phyloP scores from a whole-genome alignment of 208 protist species.

The Trypanosoma mega region DNA sequence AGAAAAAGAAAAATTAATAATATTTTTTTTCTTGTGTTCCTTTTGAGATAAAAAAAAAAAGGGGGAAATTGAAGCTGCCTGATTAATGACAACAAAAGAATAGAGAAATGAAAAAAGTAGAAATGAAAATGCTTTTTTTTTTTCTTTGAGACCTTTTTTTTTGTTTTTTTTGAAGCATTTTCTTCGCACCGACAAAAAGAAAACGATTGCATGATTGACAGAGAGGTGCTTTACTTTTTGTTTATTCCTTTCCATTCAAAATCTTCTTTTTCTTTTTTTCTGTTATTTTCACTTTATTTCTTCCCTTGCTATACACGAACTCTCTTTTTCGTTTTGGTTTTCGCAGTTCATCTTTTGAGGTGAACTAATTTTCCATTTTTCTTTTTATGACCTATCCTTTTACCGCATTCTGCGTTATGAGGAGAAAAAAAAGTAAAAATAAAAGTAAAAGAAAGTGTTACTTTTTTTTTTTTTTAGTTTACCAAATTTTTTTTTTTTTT shows the following conservation, averaged over 20 bases:
- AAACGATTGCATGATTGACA: background rate
- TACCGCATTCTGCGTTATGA: background rate
- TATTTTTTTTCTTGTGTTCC: too few species aligned
- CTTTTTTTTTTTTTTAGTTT: constrained; percentile 23
- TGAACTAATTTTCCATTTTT: constrained; percentile 1
- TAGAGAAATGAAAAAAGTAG: too few species aligned
- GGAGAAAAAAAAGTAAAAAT: background rate
- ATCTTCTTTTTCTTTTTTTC: constrained; percentile 1
- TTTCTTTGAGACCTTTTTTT: too few species aligned
- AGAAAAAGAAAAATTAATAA: too few species aligned
- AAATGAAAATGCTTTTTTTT: too few species aligned
- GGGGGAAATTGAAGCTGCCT: too few species aligned
- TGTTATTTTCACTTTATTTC: background rate
- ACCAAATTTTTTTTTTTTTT: background rate
- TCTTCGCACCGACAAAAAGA: background rate
- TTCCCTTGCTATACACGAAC: background rate
- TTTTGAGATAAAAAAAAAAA: too few species aligned
- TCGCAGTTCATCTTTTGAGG: too few species aligned
- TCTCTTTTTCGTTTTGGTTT: background rate
- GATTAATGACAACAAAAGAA: too few species aligned
- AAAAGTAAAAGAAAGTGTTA: constrained; percentile 1
- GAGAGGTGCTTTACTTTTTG: background rate
- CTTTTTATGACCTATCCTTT: background rate
- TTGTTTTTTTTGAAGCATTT: background rate
- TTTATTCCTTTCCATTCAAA: background rate